Evolutionary conservation across 1,139 yeast species (phyloP).

Genomic region (Hemisphaericaspora xylanilytica): DNA sequence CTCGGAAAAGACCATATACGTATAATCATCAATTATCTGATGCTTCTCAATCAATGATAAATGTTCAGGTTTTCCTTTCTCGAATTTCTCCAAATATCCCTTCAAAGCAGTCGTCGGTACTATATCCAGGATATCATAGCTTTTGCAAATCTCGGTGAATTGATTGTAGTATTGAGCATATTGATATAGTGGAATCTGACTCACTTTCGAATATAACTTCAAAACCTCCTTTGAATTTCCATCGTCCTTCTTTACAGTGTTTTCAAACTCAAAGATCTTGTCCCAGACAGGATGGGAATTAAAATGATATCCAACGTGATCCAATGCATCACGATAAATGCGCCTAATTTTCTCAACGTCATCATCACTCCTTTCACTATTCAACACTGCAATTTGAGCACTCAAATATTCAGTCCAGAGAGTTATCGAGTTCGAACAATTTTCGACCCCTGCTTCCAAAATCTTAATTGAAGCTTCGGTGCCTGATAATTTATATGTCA

Average conservation of each 20-base stretch:
- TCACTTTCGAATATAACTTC: constrained; percentile 39
- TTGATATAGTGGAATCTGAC: constrained; percentile 62
- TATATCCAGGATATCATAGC: constrained; percentile 32
- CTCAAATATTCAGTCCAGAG: constrained; percentile 65
- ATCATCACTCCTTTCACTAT: neutral
- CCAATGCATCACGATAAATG: constrained; percentile 38
- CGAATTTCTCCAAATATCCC: constrained; percentile 23
- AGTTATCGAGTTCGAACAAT: constrained; percentile 57
- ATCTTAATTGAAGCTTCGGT: constrained; percentile 46
- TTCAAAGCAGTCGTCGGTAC: constrained; percentile 21
- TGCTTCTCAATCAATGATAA: constrained; percentile 30
- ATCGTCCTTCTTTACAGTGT: constrained; percentile 14
- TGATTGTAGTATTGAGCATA: constrained; percentile 62
- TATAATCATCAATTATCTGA: constrained; percentile 42
- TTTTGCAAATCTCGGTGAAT: constrained; percentile 42
- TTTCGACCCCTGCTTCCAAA: constrained; percentile 45
- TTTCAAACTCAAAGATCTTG: constrained; percentile 50
- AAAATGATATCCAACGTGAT: constrained; percentile 53
- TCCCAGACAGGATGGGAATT: constrained; percentile 69
- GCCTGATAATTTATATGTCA: constrained; percentile 57
- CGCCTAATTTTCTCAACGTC: constrained; percentile 3
- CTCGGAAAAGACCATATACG: constrained; percentile 37
- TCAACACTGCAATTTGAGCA: constrained; percentile 42
- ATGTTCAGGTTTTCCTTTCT: constrained; percentile 21
- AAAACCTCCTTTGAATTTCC: constrained; percentile 28